Percentiles rank a stretch among this genome's conserved stretches.
Evolutionary conservation across 2,329 filamentous ascomycete genomes (phyloP).

Genomic region (Colletotrichum lentis): DNA sequence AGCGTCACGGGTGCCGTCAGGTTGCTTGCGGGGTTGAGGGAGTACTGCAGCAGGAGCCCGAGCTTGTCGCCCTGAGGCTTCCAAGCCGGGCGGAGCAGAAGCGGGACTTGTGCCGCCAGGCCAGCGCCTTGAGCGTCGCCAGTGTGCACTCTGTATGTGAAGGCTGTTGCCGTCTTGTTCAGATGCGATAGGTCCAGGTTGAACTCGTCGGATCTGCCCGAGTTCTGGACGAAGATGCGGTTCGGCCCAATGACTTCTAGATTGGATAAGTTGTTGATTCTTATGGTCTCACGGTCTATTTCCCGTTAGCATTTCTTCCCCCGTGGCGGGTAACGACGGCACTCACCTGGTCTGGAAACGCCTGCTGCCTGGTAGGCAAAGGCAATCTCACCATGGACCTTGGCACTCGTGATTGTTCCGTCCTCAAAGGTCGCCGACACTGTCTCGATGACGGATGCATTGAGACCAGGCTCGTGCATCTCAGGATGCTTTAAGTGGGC

Average conservation of each 20-base stretch:
- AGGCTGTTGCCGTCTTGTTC: slow-evolving; percentile 78
- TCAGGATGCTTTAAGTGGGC: slow-evolving; percentile 82
- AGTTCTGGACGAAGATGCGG: slow-evolving; percentile 83
- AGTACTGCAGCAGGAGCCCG: slow-evolving; percentile 86
- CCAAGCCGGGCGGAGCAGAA: slow-evolving; percentile 80
- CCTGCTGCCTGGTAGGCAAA: slow-evolving; percentile 75
- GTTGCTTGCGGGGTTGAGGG: slow-evolving; percentile 75
- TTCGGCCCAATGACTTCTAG: slow-evolving; percentile 95
- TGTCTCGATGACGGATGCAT: slow-evolving; percentile 89
- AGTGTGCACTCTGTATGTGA: slow-evolving; percentile 89
- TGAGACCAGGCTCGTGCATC: slow-evolving; percentile 79
- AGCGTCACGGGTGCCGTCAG: slow-evolving; percentile 54
- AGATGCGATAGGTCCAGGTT: slow-evolving; percentile 77
- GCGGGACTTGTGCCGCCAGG: slow-evolving; percentile 69
- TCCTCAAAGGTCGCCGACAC: slow-evolving; percentile 86
- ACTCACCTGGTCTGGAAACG: slow-evolving; percentile 54
- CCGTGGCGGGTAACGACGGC: slow-evolving; percentile 16
- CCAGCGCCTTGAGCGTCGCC: slow-evolving; percentile 61
- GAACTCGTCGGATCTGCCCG: slow-evolving; percentile 80
- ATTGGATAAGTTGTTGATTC: slow-evolving; percentile 85
- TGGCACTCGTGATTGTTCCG: slow-evolving; percentile 73
- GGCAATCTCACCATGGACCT: slow-evolving; percentile 87
- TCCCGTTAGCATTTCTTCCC: slow-evolving; percentile 9
- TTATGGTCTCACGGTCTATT: slow-evolving; percentile 71
- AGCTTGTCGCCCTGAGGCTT: slow-evolving; percentile 85